Percentiles rank a stretch among this genome's conserved stretches.
Conservation (phyloP, 495 filamentous ascomycete genomes). For the Xanthoparmelia taractica region DNA sequence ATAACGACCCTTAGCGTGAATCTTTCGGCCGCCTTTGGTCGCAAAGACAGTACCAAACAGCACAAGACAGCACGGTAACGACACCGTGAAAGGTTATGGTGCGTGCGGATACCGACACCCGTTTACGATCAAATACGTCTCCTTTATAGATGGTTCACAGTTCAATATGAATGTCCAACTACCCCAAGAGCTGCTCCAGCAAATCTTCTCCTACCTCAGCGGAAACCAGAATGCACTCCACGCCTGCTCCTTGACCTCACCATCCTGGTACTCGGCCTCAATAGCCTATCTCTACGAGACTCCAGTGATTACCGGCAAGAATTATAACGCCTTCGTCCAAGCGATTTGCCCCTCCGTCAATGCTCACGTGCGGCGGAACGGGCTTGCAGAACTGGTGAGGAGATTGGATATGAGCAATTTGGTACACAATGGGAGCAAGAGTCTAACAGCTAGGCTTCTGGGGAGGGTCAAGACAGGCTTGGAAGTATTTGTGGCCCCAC, state of each 20-base stretch:
- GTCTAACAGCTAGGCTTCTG: conserved; percentile 56
- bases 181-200: conserved; percentile 46
- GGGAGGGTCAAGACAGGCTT: conserved; percentile 50
- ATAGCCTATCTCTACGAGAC: conserved; percentile 49
- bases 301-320: conserved; percentile 44
- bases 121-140: not conserved
- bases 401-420: conserved; percentile 51
- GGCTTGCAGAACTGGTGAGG: conserved; percentile 49
- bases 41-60: no score
- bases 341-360: conserved; percentile 57
- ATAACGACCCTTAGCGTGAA: no score
- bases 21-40: not conserved
- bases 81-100: no score
- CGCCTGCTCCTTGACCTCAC: conserved; percentile 50
- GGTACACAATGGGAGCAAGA: conserved; percentile 59
- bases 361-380: conserved; percentile 45
- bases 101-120: not conserved
- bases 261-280: conserved; percentile 56
- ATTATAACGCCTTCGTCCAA: conserved; percentile 52
- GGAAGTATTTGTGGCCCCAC: conserved; percentile 57
- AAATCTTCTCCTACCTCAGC: conserved; percentile 33
- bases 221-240: conserved; percentile 40
- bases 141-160: not conserved
- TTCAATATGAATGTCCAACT: conserved; percentile 16
- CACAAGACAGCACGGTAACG: no score